These are phyloP conservation scores for Phialocephala subalpina DNA, from an alignment of 2,329 filamentous ascomycete species.

Conservation along the genomic window DNA sequence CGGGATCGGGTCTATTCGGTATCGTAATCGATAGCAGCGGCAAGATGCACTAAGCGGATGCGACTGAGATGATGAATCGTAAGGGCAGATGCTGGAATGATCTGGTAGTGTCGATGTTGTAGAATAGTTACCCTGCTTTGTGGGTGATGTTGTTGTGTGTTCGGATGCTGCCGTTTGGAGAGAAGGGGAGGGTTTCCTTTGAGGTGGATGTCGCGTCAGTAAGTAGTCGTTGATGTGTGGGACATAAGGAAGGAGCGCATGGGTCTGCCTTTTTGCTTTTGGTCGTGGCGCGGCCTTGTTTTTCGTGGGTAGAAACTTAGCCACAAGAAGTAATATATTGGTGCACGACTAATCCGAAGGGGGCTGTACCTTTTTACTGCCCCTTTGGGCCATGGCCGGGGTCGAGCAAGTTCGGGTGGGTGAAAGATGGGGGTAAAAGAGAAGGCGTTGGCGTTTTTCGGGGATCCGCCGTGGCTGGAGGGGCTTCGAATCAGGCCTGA, in stretches of 20 bases:
- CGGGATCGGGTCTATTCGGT: constrained; percentile 29
- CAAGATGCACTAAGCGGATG: constrained; percentile 30
- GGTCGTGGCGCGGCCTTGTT: constrained; percentile 2
- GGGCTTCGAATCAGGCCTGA: neutral
- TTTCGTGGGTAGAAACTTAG: neutral
- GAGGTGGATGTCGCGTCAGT: constrained; percentile 30
- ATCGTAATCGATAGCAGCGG: constrained; percentile 37
- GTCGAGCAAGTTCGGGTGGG: neutral
- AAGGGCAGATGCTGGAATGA: constrained; percentile 21
- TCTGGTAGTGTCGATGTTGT: constrained; percentile 16
- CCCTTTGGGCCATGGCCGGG: neutral
- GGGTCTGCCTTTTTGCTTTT: constrained; percentile 9
- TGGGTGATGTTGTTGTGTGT: constrained; percentile 9
- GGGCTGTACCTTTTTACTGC: neutral
- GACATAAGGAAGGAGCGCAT: constrained; percentile 13
- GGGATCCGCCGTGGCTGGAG: constrained; percentile 7
- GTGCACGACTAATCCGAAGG: neutral
- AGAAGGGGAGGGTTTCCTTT: constrained; percentile 20
- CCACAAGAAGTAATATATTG: neutral
- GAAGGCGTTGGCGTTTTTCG: neutral
- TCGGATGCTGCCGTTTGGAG: constrained; percentile 5
- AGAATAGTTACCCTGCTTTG: constrained; percentile 18
- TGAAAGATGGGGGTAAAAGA: constrained; percentile 4
- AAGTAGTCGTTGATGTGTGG: constrained; percentile 24
- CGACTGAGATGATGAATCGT: constrained; percentile 14